Base-by-base conservation (phyloP, 176 grass and related monocot species). In the Bolboschoenus planiculmis region DNA sequence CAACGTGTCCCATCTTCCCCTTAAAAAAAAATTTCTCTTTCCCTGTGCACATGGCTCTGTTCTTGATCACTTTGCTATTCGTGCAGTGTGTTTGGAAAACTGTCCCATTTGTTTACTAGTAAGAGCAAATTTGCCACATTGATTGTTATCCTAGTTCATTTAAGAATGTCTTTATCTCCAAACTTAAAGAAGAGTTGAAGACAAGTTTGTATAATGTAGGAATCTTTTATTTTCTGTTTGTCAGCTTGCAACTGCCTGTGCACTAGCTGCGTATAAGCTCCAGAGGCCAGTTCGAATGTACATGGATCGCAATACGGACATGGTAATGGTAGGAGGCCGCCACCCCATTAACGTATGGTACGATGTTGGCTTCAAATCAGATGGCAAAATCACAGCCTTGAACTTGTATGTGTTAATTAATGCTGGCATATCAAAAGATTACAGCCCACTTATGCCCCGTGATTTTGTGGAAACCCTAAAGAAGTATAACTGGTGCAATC, bases 331-430 rank as follows among this genome's bases (percentile, higher is more conserved):
- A 54, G 94, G 89, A 26, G 84, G 83, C 64, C 88, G 94, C 10
- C 91, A 93, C 74, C 94, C 94, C 58, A 26, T 93, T 51, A 97
- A 97, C 86, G 89, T 66, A 64, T 40, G 65, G 37, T 97, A 97
- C 37, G 78, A 89, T 55, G 89, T 97, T 44, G 94, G 91, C 72
- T 97, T 97, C 87, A 93, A 91, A 27, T 81, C 91, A 50, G 56
- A 97, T 78, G 94, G 94, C 27, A 90, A 87, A 76, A 85, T 97
- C 53, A 97, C 94, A 20, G 94, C 94, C 14, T 85, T 97, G 87
- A 91, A 97, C 43, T 23, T 93, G 7, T 62, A 90, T 51, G 0
- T 93, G 46, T 40, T 83, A 11, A 88, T 97, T 47, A 62, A 97
- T 18, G 94, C 91, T 11, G 91, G 94, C 7, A 91, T 93, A 86